Conservation (phyloP, 140 eudicot genomes). For the Cichorium intybus region DNA sequence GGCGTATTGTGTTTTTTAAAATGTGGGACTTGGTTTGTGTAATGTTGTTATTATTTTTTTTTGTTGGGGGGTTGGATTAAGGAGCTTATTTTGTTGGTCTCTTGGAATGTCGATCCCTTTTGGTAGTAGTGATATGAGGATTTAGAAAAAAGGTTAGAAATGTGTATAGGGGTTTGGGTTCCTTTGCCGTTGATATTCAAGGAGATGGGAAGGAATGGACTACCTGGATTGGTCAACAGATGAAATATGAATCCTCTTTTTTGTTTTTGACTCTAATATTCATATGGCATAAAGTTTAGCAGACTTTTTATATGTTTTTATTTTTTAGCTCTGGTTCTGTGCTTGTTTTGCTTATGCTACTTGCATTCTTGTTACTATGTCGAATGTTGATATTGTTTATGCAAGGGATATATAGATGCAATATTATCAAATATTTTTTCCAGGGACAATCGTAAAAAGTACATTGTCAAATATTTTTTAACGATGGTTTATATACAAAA, state of each 20-base stretch:
- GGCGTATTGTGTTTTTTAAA: slow-evolving; percentile 14
- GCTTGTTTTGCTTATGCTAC: background rate
- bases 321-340: background rate
- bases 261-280: slow-evolving; percentile 6
- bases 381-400: too few species aligned
- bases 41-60: slow-evolving; percentile 5
- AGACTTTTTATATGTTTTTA: slow-evolving; percentile 1
- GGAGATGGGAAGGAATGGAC: slow-evolving; percentile 32
- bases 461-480: too few species aligned
- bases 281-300: slow-evolving; percentile 10
- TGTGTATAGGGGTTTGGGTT: slow-evolving; percentile 51
- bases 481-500: too few species aligned
- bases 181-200: slow-evolving; percentile 36
- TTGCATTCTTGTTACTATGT: too few species aligned
- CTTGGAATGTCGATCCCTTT: slow-evolving; percentile 22
- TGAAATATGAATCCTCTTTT: slow-evolving; percentile 19
- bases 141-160: slow-evolving; percentile 32
- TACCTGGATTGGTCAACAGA: slow-evolving; percentile 23
- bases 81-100: slow-evolving; percentile 70
- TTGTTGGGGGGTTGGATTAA: slow-evolving; percentile 15
- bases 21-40: slow-evolving; percentile 25
- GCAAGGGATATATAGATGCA: too few species aligned
- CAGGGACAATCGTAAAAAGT: too few species aligned
- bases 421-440: too few species aligned
- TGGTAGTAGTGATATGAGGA: slow-evolving; percentile 28